Percentiles rank a stretch among this genome's conserved stretches.
Evolutionary conservation across 106 monocot species (phyloP).

Genomic region (Dendrobium catenatum): DNA sequence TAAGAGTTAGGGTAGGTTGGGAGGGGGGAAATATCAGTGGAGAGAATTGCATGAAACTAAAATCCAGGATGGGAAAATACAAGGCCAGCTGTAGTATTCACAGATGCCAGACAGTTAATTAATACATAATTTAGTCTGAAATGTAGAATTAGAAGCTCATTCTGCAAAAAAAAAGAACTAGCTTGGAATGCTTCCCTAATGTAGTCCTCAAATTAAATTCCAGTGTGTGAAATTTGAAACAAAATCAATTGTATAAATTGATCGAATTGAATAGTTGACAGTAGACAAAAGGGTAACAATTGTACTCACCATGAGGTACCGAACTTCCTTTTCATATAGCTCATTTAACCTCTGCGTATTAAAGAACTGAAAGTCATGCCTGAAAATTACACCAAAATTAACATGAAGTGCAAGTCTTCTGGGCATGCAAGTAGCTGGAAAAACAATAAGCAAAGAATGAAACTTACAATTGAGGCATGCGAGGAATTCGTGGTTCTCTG

Average conservation of each 20-base stretch:
- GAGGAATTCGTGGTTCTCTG: constrained; percentile 85
- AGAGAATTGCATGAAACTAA: background rate
- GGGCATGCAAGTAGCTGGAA: background rate
- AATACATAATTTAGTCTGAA: background rate
- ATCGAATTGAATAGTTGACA: background rate
- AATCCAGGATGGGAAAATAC: background rate
- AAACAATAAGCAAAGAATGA: background rate
- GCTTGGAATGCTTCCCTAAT: background rate
- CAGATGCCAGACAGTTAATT: background rate
- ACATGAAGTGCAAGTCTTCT: background rate
- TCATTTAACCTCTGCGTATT: constrained; percentile 87
- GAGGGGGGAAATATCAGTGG: too few species aligned
- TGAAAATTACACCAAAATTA: constrained; percentile 25
- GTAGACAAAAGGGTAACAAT: background rate
- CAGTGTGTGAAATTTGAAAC: background rate
- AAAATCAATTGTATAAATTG: background rate
- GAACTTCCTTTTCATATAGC: constrained; percentile 97
- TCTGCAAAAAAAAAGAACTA: background rate
- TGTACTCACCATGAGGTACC: constrained; percentile 72
- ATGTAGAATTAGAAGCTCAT: background rate
- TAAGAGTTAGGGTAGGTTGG: background rate
- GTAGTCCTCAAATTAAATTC: background rate
- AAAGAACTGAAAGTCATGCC: constrained; percentile 99
- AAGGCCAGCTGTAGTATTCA: background rate
- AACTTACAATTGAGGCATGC: constrained; percentile 97